A percentile compares a stretch with the other conserved stretches of the same genome.
Conservation (phyloP, 106 monocot species). For the Gastrodia elata region DNA sequence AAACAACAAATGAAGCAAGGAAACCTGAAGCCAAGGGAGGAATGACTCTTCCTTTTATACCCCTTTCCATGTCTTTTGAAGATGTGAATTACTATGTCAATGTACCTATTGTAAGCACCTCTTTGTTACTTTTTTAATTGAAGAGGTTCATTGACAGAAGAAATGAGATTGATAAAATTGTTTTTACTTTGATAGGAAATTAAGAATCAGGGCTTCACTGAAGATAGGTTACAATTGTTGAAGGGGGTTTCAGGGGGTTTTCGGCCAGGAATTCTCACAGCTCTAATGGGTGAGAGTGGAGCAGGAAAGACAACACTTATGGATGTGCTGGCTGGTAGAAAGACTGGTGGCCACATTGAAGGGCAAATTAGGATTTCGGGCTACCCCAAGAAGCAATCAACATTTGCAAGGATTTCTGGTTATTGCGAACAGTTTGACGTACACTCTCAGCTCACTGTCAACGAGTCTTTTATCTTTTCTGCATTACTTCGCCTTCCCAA, state of each 20-base stretch:
- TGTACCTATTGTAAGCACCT: constrained; percentile 47
- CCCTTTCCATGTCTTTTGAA: constrained; percentile 56
- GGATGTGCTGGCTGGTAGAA: constrained; percentile 73
- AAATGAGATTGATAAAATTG: neutral
- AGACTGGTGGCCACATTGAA: constrained; percentile 66
- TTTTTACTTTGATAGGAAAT: constrained; percentile 40
- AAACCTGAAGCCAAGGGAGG: constrained; percentile 20
- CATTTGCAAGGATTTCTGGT: constrained; percentile 66
- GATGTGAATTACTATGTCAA: constrained; percentile 61
- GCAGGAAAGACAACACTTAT: constrained; percentile 74
- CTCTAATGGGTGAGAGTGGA: constrained; percentile 72
- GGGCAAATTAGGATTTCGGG: constrained; percentile 62
- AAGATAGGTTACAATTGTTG: constrained; percentile 54
- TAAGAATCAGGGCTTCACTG: constrained; percentile 50
- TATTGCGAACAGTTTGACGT: constrained; percentile 75
- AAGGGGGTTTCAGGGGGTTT: constrained; percentile 46
- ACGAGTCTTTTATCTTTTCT: constrained; percentile 58
- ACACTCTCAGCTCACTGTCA: constrained; percentile 65
- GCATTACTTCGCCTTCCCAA: constrained; percentile 49
- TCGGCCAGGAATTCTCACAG: constrained; percentile 52
- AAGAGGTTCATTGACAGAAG: neutral
- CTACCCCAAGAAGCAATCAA: constrained; percentile 57
- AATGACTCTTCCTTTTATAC: constrained; percentile 62
- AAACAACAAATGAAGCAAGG: constrained; percentile 3
- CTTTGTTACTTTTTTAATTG: neutral